These are phyloP conservation scores for Adansonia gregorii DNA, from an alignment of 441 rosid species.

Conservation along the genomic window DNA sequence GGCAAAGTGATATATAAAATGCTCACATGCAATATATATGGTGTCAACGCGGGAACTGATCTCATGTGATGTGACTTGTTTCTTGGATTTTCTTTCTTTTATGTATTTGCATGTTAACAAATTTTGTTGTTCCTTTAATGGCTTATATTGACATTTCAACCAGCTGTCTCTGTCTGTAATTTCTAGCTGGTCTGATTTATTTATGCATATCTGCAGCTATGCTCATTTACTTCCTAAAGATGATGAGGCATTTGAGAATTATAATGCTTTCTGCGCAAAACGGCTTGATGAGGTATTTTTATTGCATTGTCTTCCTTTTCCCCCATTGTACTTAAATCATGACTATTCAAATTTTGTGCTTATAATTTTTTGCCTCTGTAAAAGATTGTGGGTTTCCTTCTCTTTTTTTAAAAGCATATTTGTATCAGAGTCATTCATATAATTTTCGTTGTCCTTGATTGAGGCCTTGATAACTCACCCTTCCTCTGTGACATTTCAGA, in stretches of 20 bases:
- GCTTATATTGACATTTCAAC: background rate
- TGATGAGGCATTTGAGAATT: constrained; percentile 90
- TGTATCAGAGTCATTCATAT: background rate
- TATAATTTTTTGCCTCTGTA: background rate
- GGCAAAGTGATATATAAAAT: background rate
- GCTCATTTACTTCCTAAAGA: constrained; percentile 95
- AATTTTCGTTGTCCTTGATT: constrained; percentile 15
- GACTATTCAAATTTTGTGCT: constrained; percentile 4
- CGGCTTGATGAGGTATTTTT: constrained; percentile 88
- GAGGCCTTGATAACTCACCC: background rate
- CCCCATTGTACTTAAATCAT: background rate
- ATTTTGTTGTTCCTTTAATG: background rate
- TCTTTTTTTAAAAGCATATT: background rate
- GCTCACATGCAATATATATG: background rate
- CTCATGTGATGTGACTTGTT: background rate
- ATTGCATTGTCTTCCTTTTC: background rate
- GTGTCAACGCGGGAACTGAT: background rate
- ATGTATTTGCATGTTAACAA: background rate
- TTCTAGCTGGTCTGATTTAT: constrained; percentile 14
- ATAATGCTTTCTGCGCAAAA: constrained; percentile 67
- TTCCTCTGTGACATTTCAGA: background rate
- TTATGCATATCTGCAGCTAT: constrained; percentile 55
- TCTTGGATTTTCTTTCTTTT: background rate
- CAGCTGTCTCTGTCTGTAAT: constrained; percentile 12
- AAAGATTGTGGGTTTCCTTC: background rate